Base-by-base conservation (phyloP, 208 protist species). In the Wallacemonas sp. region DNA sequence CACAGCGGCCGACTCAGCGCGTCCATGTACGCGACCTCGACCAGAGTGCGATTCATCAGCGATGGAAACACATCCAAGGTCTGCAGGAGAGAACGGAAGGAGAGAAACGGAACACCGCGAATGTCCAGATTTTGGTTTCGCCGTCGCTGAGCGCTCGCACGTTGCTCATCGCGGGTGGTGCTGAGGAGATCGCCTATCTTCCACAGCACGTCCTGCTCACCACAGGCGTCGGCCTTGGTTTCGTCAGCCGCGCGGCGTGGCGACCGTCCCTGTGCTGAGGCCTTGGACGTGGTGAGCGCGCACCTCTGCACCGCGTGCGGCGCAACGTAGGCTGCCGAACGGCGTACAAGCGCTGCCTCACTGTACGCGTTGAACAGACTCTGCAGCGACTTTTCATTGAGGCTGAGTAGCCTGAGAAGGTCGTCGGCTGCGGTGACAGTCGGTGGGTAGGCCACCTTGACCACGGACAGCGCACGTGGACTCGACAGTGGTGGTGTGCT, bases 301-400 rank as follows among this genome's bases (percentile, higher is more conserved):
- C 55, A n/a, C 11, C 6, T 9, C 52, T 5, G 5, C 30, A 58
- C 76, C 1, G 76, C 65, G 6, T 19, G 39, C 29, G 76, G 80
- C 0, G 66, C 54, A 23, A 44, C 27, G 49, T 83, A 83, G 19
- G 29, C 23, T 1, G 52, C 19, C 19, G 76, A 80, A 4, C 80
- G 75, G 34, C 76, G 72, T 49, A 86, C 68, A 21, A 62, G 52
- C 36, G 72, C 63, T 24, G 65, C 71, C 33, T 70, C 70, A 32
- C 79, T 83, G 70, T 83, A 90, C 0, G 75, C 78, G n/a, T 78
- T 49, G 68, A 94, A 94, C 39, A 94, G 75, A 43, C 83, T 73
- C 9, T 68, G 73, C 29, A 94, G 61, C n/a, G 73, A 54, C 3
- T 60, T 33, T 39, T 94, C 88, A 64, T 94, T 94, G 19, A 52